A percentile compares a stretch with the other conserved stretches of the same genome.
These are phyloP conservation scores for Parathielavia appendiculata DNA, from an alignment of 495 filamentous ascomycete genomes.

Conservation along the genomic window DNA sequence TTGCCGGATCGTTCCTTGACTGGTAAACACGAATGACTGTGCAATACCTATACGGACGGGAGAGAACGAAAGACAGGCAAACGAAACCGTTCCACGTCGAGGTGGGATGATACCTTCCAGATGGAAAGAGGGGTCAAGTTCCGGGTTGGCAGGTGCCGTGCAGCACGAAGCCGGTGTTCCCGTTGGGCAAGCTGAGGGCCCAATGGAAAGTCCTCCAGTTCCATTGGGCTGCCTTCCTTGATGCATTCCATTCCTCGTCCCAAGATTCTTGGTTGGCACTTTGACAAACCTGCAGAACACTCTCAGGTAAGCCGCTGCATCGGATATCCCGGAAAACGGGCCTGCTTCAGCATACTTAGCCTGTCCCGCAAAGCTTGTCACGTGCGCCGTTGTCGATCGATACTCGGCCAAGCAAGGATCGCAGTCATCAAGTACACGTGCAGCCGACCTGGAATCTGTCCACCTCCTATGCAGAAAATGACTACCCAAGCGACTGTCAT, in stretches of 20 bases:
- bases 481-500: background rate
- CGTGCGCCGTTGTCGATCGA: background rate
- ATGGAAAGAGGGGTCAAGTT: slow-evolving; percentile 15
- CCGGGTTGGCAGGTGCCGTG: slow-evolving; percentile 4
- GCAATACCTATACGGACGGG: background rate
- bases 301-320: too few relatives aligned
- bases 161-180: slow-evolving; percentile 1
- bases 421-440: too few relatives aligned
- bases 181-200: background rate
- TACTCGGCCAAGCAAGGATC: too few relatives aligned
- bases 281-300: too few relatives aligned
- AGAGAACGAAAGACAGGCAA: background rate
- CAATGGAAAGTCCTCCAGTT: background rate
- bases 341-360: background rate
- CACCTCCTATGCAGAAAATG: too few relatives aligned
- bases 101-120: background rate
- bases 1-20: background rate
- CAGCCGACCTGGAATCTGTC: too few relatives aligned
- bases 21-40: background rate
- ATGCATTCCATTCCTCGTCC: background rate
- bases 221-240: background rate
- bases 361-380: slow-evolving; percentile 6
- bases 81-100: background rate
- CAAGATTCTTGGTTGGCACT: too few relatives aligned
- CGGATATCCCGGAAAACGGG: background rate